Conservation (phyloP, 305 asterid species). For the Fraxinus paxiana region DNA sequence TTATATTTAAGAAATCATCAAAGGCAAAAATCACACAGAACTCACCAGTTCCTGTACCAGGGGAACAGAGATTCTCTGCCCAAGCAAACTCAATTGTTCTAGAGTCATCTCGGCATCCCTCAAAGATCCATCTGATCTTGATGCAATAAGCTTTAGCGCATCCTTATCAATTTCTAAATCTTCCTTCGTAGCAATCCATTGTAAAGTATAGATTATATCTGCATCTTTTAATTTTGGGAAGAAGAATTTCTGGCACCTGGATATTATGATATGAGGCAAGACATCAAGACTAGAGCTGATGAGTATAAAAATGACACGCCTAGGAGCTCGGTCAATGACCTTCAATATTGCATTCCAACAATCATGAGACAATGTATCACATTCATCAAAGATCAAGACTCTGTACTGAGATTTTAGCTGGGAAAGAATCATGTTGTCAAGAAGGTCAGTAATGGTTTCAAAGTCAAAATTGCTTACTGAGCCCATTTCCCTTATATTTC, state of each 20-base stretch:
- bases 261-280: conserved; percentile 82
- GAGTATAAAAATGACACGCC: conserved; percentile 79
- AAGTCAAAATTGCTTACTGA: conserved; percentile 61
- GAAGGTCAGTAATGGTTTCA: conserved; percentile 51
- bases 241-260: conserved; percentile 96
- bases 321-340: conserved; percentile 84
- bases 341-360: conserved; percentile 82
- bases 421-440: conserved; percentile 49
- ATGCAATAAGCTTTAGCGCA: conserved; percentile 88
- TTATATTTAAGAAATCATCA: not conserved
- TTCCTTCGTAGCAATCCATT: conserved; percentile 85
- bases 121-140: conserved; percentile 91
- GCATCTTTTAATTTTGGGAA: conserved; percentile 94
- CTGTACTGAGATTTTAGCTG: conserved; percentile 56
- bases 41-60: conserved; percentile 92
- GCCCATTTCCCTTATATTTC: conserved; percentile 70
- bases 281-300: conserved; percentile 80
- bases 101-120: conserved; percentile 99
- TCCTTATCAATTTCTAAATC: conserved; percentile 82
- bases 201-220: conserved; percentile 79
- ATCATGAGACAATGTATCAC: conserved; percentile 65
- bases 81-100: conserved; percentile 89
- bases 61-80: conserved; percentile 77
- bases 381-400: conserved; percentile 79
- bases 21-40: not conserved